Evolutionary conservation across 2,329 filamentous ascomycete genomes (phyloP).

Genomic region (Arthrobotrys sinensis): DNA sequence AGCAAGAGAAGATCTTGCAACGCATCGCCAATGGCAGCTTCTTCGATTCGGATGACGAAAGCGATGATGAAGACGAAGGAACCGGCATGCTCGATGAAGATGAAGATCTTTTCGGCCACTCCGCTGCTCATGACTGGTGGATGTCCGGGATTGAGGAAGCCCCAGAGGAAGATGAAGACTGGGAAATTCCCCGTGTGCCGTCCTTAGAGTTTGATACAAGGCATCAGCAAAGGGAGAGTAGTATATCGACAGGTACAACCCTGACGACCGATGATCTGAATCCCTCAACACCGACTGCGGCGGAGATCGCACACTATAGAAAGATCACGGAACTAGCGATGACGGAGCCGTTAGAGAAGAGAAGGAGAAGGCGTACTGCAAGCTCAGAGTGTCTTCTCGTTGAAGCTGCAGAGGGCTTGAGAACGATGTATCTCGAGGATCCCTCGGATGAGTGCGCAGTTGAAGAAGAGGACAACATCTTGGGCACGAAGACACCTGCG

Average conservation of each 20-base stretch:
- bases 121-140: constrained; percentile 43
- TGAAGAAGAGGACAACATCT: constrained; percentile 40
- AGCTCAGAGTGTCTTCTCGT: constrained; percentile 55
- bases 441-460: constrained; percentile 47
- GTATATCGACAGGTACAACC: constrained; percentile 48
- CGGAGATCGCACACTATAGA: constrained; percentile 44
- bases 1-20: constrained; percentile 31
- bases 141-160: constrained; percentile 50
- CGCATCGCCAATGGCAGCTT: constrained; percentile 47
- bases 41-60: constrained; percentile 43
- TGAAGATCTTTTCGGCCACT: constrained; percentile 29
- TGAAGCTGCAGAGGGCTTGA: constrained; percentile 46
- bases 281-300: constrained; percentile 42
- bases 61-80: constrained; percentile 28
- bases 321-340: constrained; percentile 47
- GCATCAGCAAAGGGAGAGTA: constrained; percentile 36
- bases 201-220: constrained; percentile 50
- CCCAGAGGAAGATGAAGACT: constrained; percentile 41
- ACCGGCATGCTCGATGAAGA: not conserved
- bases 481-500: constrained; percentile 7
- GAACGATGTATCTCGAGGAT: constrained; percentile 38
- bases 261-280: constrained; percentile 33
- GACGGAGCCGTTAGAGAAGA: constrained; percentile 27
- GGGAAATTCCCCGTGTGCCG: constrained; percentile 54
- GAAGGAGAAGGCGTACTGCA: constrained; percentile 48